Evolutionary conservation across 129 eudicot genomes (phyloP).

Genomic region (Flaveria bidentis): DNA sequence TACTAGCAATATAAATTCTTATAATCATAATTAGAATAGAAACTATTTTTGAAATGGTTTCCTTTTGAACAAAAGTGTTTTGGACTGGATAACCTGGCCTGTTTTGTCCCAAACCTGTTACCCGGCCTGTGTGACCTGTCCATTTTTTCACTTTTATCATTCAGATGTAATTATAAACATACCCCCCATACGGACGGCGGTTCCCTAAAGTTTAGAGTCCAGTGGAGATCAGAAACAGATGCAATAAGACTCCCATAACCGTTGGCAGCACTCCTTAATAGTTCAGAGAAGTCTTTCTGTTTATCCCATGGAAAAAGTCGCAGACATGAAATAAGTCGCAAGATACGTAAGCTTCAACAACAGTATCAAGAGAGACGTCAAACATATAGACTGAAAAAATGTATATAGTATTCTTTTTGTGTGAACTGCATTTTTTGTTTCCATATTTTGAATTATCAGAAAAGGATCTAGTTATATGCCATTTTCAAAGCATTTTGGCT

Average conservation of each 20-base stretch:
- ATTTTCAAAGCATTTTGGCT: neutral
- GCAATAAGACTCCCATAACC: conserved; percentile 84
- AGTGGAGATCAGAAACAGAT: conserved; percentile 79
- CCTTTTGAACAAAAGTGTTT: neutral
- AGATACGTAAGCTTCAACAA: conserved; percentile 9
- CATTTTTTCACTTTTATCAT: neutral
- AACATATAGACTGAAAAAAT: neutral
- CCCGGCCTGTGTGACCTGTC: neutral
- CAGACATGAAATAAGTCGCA: neutral
- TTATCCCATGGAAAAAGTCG: conserved; percentile 27
- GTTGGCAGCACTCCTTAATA: conserved; percentile 78
- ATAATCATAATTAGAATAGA: neutral
- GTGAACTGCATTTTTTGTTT: neutral
- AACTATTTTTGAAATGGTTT: neutral
- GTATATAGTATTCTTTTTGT: neutral
- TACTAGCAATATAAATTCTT: neutral
- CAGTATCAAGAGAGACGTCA: neutral
- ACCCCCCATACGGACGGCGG: conserved; percentile 95
- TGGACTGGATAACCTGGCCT: neutral
- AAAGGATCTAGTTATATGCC: neutral
- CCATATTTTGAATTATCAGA: neutral
- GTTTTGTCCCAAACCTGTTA: neutral
- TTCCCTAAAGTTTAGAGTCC: conserved; percentile 85
- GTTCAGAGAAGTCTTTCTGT: conserved; percentile 91
- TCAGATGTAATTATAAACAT: conserved; percentile 27